phyloP scores from a whole-genome alignment of 306 rosid species.

The Dicorynia guianensis region DNA sequence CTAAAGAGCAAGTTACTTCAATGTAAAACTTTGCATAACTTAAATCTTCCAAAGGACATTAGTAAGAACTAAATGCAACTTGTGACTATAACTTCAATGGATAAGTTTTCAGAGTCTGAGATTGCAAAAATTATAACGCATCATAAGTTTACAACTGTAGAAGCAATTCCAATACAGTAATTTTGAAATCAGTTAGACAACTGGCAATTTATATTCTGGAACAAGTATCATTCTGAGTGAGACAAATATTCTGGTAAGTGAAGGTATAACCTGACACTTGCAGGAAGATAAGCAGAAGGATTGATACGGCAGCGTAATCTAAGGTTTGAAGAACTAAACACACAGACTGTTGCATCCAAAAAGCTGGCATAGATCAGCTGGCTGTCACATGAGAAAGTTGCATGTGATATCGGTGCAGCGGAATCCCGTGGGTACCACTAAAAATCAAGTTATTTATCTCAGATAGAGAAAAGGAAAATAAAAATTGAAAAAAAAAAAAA shows the following conservation, averaged over 20 bases:
- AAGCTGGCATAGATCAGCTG: constrained; percentile 92
- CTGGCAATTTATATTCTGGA: neutral
- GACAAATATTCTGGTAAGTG: constrained; percentile 4
- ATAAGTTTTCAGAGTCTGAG: neutral
- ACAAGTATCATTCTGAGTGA: constrained; percentile 19
- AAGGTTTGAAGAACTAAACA: constrained; percentile 79
- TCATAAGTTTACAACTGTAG: neutral
- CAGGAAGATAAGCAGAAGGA: constrained; percentile 83
- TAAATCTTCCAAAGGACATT: neutral
- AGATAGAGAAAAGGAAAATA: constrained; percentile 13
- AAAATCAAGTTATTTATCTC: constrained; percentile 38
- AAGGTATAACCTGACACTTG: constrained; percentile 73
- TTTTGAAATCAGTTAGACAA: neutral
- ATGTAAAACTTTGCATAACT: neutral
- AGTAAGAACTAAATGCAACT: neutral
- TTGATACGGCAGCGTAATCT: constrained; percentile 86
- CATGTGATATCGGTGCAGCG: constrained; percentile 91
- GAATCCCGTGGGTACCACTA: constrained; percentile 86
- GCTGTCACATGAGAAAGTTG: constrained; percentile 97
- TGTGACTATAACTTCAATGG: neutral
- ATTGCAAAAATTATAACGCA: neutral
- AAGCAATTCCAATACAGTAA: neutral
- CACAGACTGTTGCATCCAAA: constrained; percentile 80
- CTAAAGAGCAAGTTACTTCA: no score
- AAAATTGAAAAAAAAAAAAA: neutral